Conservation (phyloP, 768 basidiomycete genomes). For the Bullera alba region DNA sequence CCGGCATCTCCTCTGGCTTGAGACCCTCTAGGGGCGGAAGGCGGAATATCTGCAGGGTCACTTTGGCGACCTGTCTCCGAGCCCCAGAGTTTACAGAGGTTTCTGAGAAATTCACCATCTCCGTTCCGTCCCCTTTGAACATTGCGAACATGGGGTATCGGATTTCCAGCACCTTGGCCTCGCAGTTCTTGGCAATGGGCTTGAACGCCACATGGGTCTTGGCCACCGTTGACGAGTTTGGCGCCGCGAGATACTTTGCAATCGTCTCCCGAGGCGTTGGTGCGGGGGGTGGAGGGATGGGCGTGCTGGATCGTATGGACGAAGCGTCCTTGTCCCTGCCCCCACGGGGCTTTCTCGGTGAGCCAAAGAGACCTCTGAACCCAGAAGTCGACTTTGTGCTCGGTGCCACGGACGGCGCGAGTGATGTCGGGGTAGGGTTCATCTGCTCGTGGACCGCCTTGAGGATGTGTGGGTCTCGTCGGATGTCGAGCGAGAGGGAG, state of each 20-base stretch:
- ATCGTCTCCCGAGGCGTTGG: conserved; percentile 27
- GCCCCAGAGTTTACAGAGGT: conserved; percentile 26
- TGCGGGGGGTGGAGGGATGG: conserved; percentile 5
- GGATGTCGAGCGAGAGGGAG: conserved; percentile 78
- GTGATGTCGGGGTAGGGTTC: conserved; percentile 51
- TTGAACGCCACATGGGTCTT: conserved; percentile 83
- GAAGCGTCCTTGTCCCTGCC: conserved; percentile 30
- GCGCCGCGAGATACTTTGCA: conserved; percentile 36
- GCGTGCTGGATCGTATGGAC: conserved; percentile 28
- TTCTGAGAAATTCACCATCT: too few relatives aligned
- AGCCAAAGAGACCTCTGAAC: conserved; percentile 47
- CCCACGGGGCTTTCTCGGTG: conserved; percentile 46
- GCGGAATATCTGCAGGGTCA: conserved; percentile 82
- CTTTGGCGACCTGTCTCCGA: conserved; percentile 71
- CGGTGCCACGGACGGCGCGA: conserved; percentile 53
- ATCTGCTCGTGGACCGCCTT: conserved; percentile 61
- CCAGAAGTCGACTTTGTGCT: conserved; percentile 55
- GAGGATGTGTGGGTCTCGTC: conserved; percentile 75
- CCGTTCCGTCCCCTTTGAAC: conserved; percentile 33
- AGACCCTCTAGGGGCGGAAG: conserved; percentile 83
- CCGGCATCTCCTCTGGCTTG: conserved; percentile 67
- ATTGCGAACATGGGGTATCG: conserved; percentile 46
- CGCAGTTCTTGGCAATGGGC: conserved; percentile 73
- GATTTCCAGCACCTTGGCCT: conserved; percentile 73
- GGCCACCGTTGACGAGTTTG: conserved; percentile 56